phyloP scores from a whole-genome alignment of 2,329 filamentous ascomycete genomes.

The Epichloe festucae region DNA sequence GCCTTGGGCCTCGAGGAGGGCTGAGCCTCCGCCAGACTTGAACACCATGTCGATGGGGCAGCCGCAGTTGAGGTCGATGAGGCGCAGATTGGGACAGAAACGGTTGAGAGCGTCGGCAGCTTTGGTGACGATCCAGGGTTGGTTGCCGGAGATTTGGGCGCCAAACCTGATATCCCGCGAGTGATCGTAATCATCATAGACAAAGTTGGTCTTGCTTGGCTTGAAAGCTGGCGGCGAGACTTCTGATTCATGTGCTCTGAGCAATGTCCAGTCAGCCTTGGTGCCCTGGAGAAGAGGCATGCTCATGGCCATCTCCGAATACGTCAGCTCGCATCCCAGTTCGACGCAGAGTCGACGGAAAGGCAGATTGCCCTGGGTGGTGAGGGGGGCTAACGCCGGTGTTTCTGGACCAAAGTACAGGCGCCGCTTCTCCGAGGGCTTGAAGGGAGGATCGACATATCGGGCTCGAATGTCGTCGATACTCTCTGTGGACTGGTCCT shows the following conservation, averaged over 20 bases:
- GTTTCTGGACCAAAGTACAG: constrained; percentile 93
- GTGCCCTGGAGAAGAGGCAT: constrained; percentile 79
- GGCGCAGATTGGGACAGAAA: constrained; percentile 68
- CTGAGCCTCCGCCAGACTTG: constrained; percentile 77
- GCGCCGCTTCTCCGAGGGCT: constrained; percentile 83
- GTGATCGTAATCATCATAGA: constrained; percentile 71
- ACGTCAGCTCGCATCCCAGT: constrained; percentile 83
- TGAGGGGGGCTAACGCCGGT: constrained; percentile 89
- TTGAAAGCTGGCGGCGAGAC: constrained; percentile 56
- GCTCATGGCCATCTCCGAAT: constrained; percentile 96
- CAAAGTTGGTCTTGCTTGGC: constrained; percentile 25
- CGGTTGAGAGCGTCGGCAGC: constrained; percentile 68
- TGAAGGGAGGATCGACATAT: constrained; percentile 76
- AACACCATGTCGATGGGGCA: constrained; percentile 94
- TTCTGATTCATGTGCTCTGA: constrained; percentile 86
- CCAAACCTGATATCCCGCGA: constrained; percentile 77
- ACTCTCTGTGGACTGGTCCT: constrained; percentile 29
- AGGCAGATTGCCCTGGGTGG: constrained; percentile 91
- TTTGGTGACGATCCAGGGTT: constrained; percentile 82
- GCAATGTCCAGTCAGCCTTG: constrained; percentile 85
- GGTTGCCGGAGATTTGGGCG: constrained; percentile 83
- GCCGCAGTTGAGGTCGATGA: constrained; percentile 92
- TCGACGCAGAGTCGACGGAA: constrained; percentile 84
- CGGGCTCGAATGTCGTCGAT: constrained; percentile 61
- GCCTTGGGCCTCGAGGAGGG: constrained; percentile 71